Conservation (phyloP, 2,329 filamentous ascomycete species). For the Exophiala mesophila region DNA sequence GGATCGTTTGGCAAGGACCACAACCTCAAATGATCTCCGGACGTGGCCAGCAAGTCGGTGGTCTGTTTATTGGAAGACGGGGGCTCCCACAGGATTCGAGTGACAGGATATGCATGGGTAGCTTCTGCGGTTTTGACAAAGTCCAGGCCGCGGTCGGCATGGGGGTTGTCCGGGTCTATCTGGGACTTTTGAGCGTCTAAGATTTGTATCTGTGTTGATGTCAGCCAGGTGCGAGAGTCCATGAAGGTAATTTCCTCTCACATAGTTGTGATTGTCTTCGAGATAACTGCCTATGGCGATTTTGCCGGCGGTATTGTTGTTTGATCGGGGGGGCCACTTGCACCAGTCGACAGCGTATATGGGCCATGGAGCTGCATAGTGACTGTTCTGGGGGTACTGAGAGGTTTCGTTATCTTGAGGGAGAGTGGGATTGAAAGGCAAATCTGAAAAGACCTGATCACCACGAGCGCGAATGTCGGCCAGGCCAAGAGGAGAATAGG, state of each 20-base stretch:
- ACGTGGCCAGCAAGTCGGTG: conserved; percentile 90
- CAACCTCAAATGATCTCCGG: conserved; percentile 84
- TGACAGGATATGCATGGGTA: conserved; percentile 96
- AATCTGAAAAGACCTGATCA: conserved; percentile 74
- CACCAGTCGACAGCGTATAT: conserved; percentile 99
- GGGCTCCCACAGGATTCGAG: conserved; percentile 90
- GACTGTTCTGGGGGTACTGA: conserved; percentile 69
- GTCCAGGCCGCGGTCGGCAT: conserved; percentile 73
- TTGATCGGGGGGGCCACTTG: conserved; percentile 80
- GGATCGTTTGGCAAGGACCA: conserved; percentile 73
- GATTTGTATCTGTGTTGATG: conserved; percentile 77
- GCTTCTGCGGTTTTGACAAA: conserved; percentile 93
- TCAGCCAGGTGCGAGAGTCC: conserved; percentile 3
- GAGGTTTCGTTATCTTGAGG: conserved; percentile 63
- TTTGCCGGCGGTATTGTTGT: conserved; percentile 70
- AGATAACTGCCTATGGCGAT: conserved; percentile 93
- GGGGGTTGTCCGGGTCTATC: conserved; percentile 61
- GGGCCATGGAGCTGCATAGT: conserved; percentile 89
- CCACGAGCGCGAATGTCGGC: conserved; percentile 86
- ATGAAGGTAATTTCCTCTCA: conserved; percentile 42
- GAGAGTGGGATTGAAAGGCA: conserved; percentile 54
- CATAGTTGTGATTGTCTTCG: conserved; percentile 97
- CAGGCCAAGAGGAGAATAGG: conserved; percentile 83
- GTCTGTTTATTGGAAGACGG: conserved; percentile 92
- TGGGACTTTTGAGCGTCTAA: conserved; percentile 78